Evolutionary conservation across 1,139 yeast species (phyloP), one percentile per base, ranked within the genome.

Genomic region (Blastobotrys ciferrii): DNA sequence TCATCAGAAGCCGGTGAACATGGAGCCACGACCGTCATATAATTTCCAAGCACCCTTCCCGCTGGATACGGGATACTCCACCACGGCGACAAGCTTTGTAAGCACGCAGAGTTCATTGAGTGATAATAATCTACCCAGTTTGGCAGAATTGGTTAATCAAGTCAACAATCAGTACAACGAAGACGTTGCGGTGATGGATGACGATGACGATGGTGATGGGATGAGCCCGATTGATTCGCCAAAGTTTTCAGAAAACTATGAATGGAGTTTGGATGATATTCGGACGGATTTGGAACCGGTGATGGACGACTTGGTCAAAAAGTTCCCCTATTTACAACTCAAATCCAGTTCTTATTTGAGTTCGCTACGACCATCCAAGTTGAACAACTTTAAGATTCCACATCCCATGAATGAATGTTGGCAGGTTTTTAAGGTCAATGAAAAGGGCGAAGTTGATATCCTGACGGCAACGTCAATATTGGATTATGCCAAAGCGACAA

Each of bases 231-330:
- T 50, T 14, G 40, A 53, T 14, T n/a, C 46, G 19, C 36, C 31
- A 9, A 55, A 52, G 1, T 54, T 52, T 23, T 62, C 56, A 9
- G 64, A 58, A 5, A 66, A 61, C 31, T 57, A 52, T 41, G 65
- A 59, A 42, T 66, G 69, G 69, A 65, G 66, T 33, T 52, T 67
- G n/a, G 65, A 60, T 9, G 67, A 64, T 37, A 65, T 67, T 32
- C 54, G 59, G 18, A 49, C 53, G 9, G 71, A 67, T 41, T 48
- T 67, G 19, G 68, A 65, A 35, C 70, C 71, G 0, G 70, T 65
- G 7, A 62, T 65, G 43, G 62, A 59, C 30, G 69, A 62, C 30
- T 48, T 67, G 28, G 40, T 63, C 17, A 48, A 52, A 38, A 55
- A 56, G 38, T 62, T 62, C 44, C 64, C 67, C 1, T 60, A 61